These are phyloP conservation scores for Xylaria telfairii DNA, from an alignment of 495 filamentous ascomycete genomes.

Conservation along the genomic window DNA sequence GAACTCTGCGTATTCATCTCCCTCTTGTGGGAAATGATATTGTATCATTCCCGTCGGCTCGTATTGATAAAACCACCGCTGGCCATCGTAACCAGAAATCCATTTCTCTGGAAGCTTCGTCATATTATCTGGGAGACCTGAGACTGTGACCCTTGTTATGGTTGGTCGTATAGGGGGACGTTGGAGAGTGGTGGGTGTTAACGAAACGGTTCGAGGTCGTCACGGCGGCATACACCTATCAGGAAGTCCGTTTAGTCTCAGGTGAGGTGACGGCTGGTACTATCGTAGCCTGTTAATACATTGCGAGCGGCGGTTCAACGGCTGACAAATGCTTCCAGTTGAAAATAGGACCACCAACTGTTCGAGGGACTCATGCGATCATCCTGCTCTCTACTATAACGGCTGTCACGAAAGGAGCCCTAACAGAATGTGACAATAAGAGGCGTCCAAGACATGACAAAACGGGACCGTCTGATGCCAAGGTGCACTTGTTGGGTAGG, in stretches of 20 bases:
- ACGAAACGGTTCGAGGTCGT: not conserved
- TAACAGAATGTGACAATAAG: not conserved
- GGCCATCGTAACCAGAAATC: constrained; percentile 57
- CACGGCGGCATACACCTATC: not conserved
- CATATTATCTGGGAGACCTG: constrained; percentile 24
- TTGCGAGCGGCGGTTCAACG: not conserved
- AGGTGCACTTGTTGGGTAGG: not conserved
- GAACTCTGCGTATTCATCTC: constrained; percentile 57
- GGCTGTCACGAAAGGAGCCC: not conserved
- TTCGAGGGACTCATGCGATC: not conserved
- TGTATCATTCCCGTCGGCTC: constrained; percentile 53
- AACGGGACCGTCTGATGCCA: not conserved
- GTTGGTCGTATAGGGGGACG: not conserved
- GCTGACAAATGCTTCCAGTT: not conserved
- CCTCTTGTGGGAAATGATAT: constrained; percentile 55
- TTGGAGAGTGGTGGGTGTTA: constrained; percentile 2
- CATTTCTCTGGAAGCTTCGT: constrained; percentile 50
- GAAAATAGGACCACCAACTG: not conserved
- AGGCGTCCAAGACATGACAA: not conserved
- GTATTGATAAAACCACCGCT: constrained; percentile 55
- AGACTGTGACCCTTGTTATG: constrained; percentile 31
- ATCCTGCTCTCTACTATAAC: not conserved
- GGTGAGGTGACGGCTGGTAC: not conserved
- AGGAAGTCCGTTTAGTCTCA: not conserved
- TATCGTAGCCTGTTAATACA: constrained; percentile 5